phyloP scores from a whole-genome alignment of 1,284 basidiomycete genomes.

The Mycena citricolor region DNA sequence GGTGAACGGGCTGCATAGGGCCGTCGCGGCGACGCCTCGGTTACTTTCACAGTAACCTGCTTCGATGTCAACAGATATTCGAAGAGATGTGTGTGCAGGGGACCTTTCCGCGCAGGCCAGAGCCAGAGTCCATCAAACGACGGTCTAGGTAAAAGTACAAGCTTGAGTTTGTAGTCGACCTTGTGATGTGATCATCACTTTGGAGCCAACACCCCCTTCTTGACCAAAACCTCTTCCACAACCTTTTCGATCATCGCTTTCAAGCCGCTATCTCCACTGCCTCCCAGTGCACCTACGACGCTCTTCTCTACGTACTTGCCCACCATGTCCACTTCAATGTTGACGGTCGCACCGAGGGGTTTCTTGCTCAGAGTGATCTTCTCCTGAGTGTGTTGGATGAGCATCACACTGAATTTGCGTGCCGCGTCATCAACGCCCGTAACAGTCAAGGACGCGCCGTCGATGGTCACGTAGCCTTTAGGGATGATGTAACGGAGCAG shows the following conservation, averaged over 20 bases:
- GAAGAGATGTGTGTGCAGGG: background rate
- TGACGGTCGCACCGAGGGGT: constrained; percentile 78
- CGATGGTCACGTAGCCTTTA: constrained; percentile 96
- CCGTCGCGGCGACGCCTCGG: constrained; percentile 18
- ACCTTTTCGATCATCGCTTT: constrained; percentile 66
- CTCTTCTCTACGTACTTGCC: constrained; percentile 87
- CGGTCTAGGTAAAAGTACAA: constrained; percentile 3
- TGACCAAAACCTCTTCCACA: constrained; percentile 65
- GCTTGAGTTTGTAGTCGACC: constrained; percentile 7
- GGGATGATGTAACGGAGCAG: constrained; percentile 85
- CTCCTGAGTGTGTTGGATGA: constrained; percentile 92
- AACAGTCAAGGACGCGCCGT: constrained; percentile 92
- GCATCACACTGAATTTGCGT: constrained; percentile 87
- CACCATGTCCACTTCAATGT: constrained; percentile 94
- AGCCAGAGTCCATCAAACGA: constrained; percentile 5
- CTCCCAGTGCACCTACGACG: constrained; percentile 71
- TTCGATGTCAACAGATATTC: background rate
- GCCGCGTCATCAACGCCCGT: constrained; percentile 76
- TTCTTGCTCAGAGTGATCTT: constrained; percentile 86
- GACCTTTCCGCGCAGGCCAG: constrained; percentile 13
- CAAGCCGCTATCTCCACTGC: constrained; percentile 55
- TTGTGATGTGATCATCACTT: constrained; percentile 8
- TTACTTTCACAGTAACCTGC: constrained; percentile 43
- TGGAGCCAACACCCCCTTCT: constrained; percentile 47
- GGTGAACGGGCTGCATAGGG: constrained; percentile 38